Evolutionary conservation across 345 rosid genomes (phyloP), one percentile per base, ranked within the genome.

Genomic region (Lepidium aucheri): DNA sequence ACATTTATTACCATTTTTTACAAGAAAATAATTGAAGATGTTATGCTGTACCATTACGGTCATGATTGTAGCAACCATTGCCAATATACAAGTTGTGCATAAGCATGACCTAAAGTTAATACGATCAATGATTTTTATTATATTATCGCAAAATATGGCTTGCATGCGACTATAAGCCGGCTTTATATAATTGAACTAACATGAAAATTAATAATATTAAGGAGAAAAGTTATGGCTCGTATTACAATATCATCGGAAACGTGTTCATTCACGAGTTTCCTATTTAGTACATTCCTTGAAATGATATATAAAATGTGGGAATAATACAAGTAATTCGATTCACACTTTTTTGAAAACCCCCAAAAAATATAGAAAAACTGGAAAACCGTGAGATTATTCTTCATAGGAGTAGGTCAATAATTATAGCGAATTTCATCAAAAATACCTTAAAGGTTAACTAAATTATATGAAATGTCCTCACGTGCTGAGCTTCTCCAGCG

Each of bases 31-130:
- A 26, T 4, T 26, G 30, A 42, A 53, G 39, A 66, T 43, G 40
- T 51, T 40, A 54, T 43, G 44, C 14, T 53, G 16, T 33, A 15
- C 9, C 30, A 53, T 45, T 32, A 54, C 14, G 8, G 61, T 66
- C 33, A 54, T 66, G 63, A 66, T 66, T 66, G 63, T 66, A 35
- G 63, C n/a, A n/a, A n/a, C n/a, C n/a, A n/a, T n/a, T n/a, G n/a
- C 63, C 30, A 53, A 40, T 26, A 28, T 33, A 11, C 8, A 40
- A 65, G 60, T 17, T 30, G 70, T 40, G 52, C 70, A 33, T 53
- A 53, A 47, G 61, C 61, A 65, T 65, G 52, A 53, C 30, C 42
- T 13, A 18, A 30, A 24, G 52, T 8, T 20, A 24, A 51, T 52
- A 30, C 17, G 9, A 51, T 51, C 16, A 17, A 12, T 43, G 1